These are phyloP conservation scores for Rickenella mellea DNA, from an alignment of 768 basidiomycete genomes.

Conservation along the genomic window DNA sequence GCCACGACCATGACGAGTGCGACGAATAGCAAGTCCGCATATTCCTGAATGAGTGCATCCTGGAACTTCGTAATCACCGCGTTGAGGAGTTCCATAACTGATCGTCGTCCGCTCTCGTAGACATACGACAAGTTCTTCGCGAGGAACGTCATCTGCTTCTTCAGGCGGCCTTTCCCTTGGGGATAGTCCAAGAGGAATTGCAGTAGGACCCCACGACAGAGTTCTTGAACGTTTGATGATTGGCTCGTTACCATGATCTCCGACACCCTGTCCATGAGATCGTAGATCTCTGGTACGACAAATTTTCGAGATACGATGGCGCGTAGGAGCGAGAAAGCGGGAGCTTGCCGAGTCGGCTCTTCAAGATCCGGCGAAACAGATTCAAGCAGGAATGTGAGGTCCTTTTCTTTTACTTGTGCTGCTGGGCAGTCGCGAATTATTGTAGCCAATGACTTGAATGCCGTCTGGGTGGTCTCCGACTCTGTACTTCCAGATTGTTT, in stretches of 20 bases:
- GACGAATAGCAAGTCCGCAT: conserved; percentile 83
- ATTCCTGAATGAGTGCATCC: conserved; percentile 58
- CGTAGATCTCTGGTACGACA: conserved; percentile 93
- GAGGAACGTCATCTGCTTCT: conserved; percentile 82
- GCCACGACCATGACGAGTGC: conserved; percentile 87
- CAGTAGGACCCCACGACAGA: conserved; percentile 78
- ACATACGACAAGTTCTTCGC: conserved; percentile 88
- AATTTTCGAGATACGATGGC: conserved; percentile 88
- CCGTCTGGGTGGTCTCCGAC: conserved; percentile 81
- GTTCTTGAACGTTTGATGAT: conserved; percentile 82
- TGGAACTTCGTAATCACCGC: conserved; percentile 84
- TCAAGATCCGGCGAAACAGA: conserved; percentile 85
- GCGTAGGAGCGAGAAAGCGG: conserved; percentile 82
- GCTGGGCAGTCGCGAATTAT: conserved; percentile 85
- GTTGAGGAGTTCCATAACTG: conserved; percentile 89
- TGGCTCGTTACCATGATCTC: conserved; percentile 92
- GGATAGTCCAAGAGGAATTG: conserved; percentile 97
- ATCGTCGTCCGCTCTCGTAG: conserved; percentile 82
- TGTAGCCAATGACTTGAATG: conserved; percentile 75
- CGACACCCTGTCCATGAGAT: conserved; percentile 88
- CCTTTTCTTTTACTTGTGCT: conserved; percentile 80
- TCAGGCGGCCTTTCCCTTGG: conserved; percentile 86
- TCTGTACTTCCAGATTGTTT: conserved; percentile 79
- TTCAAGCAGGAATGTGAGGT: conserved; percentile 79
- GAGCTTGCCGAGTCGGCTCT: conserved; percentile 74